Conservation (phyloP, 1,284 basidiomycete species). For the Ustilago sp. region DNA sequence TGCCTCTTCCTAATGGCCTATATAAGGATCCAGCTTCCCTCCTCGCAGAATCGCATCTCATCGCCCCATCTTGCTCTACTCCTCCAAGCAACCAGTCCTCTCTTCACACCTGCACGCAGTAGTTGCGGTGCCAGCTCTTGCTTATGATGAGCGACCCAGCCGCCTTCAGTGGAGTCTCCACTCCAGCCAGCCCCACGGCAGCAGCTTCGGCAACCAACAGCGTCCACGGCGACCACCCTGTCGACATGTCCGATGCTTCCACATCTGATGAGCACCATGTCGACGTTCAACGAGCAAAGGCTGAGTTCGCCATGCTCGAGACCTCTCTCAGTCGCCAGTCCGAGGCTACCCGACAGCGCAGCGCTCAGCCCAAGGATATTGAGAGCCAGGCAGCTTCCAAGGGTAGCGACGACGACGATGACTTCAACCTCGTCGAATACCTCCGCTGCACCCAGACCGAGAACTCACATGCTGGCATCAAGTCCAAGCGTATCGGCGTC, state of each 20-base stretch:
- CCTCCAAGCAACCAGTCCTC: background rate
- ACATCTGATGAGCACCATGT: constrained; percentile 7
- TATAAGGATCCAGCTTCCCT: background rate
- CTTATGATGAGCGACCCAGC: constrained; percentile 21
- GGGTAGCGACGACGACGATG: constrained; percentile 61
- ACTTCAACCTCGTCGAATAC: constrained; percentile 81
- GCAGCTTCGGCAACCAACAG: constrained; percentile 6
- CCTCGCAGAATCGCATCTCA: background rate
- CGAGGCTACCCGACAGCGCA: constrained; percentile 18
- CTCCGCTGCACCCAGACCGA: constrained; percentile 76
- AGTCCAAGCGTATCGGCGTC: constrained; percentile 55
- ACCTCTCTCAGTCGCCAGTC: constrained; percentile 36
- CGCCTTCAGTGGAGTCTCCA: constrained; percentile 19
- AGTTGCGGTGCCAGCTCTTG: background rate
- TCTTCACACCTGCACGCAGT: background rate
- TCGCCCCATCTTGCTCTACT: background rate
- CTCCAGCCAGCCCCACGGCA: constrained; percentile 12
- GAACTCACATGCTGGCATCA: constrained; percentile 71
- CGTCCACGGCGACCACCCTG: constrained; percentile 9
- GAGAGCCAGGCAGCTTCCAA: constrained; percentile 16
- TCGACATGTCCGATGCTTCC: constrained; percentile 20
- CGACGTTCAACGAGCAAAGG: constrained; percentile 31
- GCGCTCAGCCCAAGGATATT: constrained; percentile 17
- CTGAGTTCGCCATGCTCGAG: constrained; percentile 33
- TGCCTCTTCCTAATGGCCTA: background rate